phyloP scores from a whole-genome alignment of 78 protist species.

The Planoprotostelium fungivorum region DNA sequence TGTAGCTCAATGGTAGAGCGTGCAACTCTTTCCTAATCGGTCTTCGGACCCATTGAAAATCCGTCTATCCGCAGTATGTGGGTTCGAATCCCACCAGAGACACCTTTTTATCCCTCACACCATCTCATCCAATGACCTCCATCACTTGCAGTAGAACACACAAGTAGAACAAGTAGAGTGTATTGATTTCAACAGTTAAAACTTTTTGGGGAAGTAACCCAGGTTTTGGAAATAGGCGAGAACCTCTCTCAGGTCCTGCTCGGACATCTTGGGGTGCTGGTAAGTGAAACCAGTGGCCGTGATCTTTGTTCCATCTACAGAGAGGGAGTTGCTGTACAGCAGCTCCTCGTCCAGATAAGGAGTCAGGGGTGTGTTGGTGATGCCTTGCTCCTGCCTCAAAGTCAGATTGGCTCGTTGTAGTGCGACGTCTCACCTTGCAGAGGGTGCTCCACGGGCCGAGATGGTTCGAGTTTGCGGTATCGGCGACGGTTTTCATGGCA shows the following conservation, averaged over 20 bases:
- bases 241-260: neutral
- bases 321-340: constrained; percentile 70
- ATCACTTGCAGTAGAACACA: too few species aligned
- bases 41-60: too few species aligned
- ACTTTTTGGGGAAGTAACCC: neutral
- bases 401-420: neutral
- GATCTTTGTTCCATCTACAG: constrained; percentile 84
- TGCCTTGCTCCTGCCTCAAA: constrained; percentile 6
- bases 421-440: constrained; percentile 30
- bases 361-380: constrained; percentile 82
- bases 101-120: too few species aligned
- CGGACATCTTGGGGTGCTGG: constrained; percentile 43
- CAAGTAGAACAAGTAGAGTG: too few species aligned
- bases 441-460: constrained; percentile 90
- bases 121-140: too few species aligned
- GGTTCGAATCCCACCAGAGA: too few species aligned
- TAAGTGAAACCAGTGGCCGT: constrained; percentile 81
- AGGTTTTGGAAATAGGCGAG: neutral
- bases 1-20: too few species aligned
- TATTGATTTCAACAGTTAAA: too few species aligned
- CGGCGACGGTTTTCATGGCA: constrained; percentile 56
- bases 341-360: constrained; percentile 91
- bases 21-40: too few species aligned
- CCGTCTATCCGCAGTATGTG: too few species aligned
- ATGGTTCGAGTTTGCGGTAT: constrained; percentile 86